Evolutionary conservation across 2,329 filamentous ascomycete species (phyloP).

Genomic region (Xylariales sp.): DNA sequence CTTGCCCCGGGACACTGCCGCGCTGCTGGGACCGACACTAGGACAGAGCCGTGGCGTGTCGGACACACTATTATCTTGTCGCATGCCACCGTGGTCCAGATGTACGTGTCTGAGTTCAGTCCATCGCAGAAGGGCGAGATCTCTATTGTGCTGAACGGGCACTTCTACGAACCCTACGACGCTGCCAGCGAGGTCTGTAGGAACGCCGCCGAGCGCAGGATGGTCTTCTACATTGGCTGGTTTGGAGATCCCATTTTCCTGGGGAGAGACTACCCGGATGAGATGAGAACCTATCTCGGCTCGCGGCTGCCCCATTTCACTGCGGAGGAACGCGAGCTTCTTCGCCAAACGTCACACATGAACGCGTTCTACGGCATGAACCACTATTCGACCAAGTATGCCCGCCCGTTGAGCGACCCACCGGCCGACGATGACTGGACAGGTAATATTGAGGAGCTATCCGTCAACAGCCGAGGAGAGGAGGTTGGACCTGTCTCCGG

Average conservation of each 20-base stretch:
- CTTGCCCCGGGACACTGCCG: constrained; percentile 23
- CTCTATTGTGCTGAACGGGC: constrained; percentile 31
- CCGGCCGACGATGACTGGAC: constrained; percentile 7
- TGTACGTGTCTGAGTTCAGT: constrained; percentile 28
- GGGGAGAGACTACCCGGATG: constrained; percentile 14
- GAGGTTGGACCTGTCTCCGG: constrained; percentile 11
- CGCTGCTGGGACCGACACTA: constrained; percentile 1
- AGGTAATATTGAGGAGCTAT: constrained; percentile 3
- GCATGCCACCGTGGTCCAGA: constrained; percentile 26
- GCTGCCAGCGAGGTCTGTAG: constrained; percentile 15
- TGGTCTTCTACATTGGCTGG: constrained; percentile 35
- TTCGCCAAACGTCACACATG: constrained; percentile 16
- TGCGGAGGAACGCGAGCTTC: constrained; percentile 17
- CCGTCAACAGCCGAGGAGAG: constrained; percentile 2
- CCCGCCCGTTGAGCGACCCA: constrained; percentile 3
- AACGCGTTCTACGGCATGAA: constrained; percentile 9
- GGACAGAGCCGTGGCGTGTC: constrained; percentile 13
- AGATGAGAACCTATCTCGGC: constrained; percentile 23
- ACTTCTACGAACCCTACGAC: constrained; percentile 33
- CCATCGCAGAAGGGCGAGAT: constrained; percentile 24
- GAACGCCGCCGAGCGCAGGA: constrained; percentile 26
- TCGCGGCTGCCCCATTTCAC: constrained; percentile 25
- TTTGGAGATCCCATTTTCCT: constrained; percentile 33
- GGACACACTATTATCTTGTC: constrained; percentile 31
- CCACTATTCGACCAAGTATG: constrained; percentile 4